Conservation (phyloP, 2,329 filamentous ascomycete species). For the Hypoxylon sp. region DNA sequence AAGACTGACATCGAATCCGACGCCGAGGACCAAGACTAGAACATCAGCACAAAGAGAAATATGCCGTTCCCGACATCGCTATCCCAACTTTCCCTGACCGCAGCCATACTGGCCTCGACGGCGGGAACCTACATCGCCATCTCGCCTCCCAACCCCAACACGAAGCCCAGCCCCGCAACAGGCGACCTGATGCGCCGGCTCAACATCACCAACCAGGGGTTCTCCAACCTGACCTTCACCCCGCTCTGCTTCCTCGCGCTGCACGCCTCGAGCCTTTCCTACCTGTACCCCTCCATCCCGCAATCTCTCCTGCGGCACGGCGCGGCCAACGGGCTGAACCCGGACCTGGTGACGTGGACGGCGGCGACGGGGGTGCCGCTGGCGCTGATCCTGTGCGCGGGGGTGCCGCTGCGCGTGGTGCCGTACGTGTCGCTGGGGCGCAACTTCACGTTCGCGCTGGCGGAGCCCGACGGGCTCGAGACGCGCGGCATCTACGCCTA, state of each 20-base stretch:
- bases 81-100: constrained; percentile 26
- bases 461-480: constrained; percentile 54
- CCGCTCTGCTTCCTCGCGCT: constrained; percentile 41
- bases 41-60: neutral
- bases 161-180: constrained; percentile 9
- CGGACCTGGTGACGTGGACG: constrained; percentile 49
- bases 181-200: constrained; percentile 27
- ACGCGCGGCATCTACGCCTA: constrained; percentile 58
- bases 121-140: constrained; percentile 45
- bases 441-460: constrained; percentile 62
- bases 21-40: too few relatives aligned
- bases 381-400: constrained; percentile 44
- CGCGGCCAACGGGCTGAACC: constrained; percentile 45
- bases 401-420: constrained; percentile 42
- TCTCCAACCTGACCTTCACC: constrained; percentile 30
- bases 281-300: constrained; percentile 37
- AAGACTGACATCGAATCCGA: neutral
- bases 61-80: constrained; percentile 4
- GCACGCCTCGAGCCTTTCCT: constrained; percentile 34
- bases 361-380: constrained; percentile 47
- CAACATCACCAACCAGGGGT: constrained; percentile 41
- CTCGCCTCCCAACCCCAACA: constrained; percentile 45
- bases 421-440: constrained; percentile 56
- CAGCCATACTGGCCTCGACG: constrained; percentile 40
- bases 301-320: constrained; percentile 41